Evolutionary conservation across 257 asterid genomes (phyloP).

Genomic region (Dorcoceras hygrometricum): DNA sequence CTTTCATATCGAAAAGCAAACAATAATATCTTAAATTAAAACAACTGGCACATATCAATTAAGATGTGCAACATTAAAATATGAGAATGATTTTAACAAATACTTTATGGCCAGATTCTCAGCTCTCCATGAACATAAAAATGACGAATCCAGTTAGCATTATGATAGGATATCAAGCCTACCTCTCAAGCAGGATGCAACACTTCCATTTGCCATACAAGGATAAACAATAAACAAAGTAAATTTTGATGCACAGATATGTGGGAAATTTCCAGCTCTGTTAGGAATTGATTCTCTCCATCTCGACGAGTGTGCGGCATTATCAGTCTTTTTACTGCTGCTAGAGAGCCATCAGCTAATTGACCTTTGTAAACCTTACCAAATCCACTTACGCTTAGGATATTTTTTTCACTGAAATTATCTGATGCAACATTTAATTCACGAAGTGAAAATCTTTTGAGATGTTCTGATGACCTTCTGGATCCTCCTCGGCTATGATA

Average conservation of each 20-base stretch:
- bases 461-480: conserved; percentile 74
- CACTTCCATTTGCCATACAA: conserved; percentile 25
- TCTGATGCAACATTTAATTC: conserved; percentile 43
- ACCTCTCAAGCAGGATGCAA: conserved; percentile 9
- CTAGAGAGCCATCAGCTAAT: conserved; percentile 77
- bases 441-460: conserved; percentile 39
- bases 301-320: conserved; percentile 79
- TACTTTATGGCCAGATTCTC: too few relatives aligned
- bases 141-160: background rate
- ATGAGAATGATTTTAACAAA: too few relatives aligned
- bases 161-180: too few relatives aligned
- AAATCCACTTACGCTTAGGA: conserved; percentile 43
- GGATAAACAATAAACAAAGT: conserved; percentile 41
- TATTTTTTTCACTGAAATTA: conserved; percentile 37
- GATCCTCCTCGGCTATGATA: conserved; percentile 87
- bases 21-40: too few relatives aligned
- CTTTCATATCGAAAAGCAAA: too few relatives aligned
- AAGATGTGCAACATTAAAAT: too few relatives aligned
- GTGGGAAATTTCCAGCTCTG: conserved; percentile 92
- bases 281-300: conserved; percentile 86
- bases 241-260: conserved; percentile 89
- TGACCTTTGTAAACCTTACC: conserved; percentile 43
- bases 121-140: too few relatives aligned
- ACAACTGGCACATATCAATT: too few relatives aligned
- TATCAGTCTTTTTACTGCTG: conserved; percentile 87